Conservation (phyloP, 208 protist genomes). For the Leishmania braziliensis region DNA sequence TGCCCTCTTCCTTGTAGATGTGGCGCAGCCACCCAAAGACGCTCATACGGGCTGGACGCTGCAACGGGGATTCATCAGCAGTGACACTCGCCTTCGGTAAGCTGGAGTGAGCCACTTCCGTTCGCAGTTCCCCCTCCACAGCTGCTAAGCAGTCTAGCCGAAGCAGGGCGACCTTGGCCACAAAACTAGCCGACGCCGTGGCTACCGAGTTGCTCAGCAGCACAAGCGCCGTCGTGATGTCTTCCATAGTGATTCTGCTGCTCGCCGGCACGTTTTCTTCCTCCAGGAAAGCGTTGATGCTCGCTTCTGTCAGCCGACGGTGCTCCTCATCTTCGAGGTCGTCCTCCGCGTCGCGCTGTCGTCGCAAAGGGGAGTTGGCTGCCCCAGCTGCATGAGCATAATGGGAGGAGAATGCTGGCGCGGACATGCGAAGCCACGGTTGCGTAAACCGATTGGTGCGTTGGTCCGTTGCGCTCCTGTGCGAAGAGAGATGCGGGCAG, state of each 20-base stretch:
- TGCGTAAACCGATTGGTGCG: background rate
- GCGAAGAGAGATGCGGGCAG: background rate
- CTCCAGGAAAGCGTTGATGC: constrained; percentile 26
- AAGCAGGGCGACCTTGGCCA: constrained; percentile 12
- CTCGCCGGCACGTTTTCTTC: constrained; percentile 25
- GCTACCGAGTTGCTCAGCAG: constrained; percentile 18
- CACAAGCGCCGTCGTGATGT: constrained; percentile 15
- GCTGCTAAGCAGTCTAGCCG: constrained; percentile 24
- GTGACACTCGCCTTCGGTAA: background rate
- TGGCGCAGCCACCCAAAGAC: constrained; percentile 15
- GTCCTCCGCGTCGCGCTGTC: background rate
- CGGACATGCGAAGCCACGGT: background rate
- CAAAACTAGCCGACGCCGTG: constrained; percentile 12
- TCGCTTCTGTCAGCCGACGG: background rate
- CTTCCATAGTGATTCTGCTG: background rate
- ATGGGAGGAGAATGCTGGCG: background rate
- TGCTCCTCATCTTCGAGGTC: constrained; percentile 2
- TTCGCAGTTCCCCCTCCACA: constrained; percentile 22
- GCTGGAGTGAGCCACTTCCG: background rate
- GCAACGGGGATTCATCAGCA: background rate
- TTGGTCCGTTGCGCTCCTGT: background rate
- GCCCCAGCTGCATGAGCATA: background rate
- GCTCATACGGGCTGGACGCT: background rate
- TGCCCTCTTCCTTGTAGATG: constrained; percentile 16
- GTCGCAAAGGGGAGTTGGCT: background rate